Evolutionary conservation across 257 asterid genomes (phyloP).

Genomic region (Lavandula angustifolia): DNA sequence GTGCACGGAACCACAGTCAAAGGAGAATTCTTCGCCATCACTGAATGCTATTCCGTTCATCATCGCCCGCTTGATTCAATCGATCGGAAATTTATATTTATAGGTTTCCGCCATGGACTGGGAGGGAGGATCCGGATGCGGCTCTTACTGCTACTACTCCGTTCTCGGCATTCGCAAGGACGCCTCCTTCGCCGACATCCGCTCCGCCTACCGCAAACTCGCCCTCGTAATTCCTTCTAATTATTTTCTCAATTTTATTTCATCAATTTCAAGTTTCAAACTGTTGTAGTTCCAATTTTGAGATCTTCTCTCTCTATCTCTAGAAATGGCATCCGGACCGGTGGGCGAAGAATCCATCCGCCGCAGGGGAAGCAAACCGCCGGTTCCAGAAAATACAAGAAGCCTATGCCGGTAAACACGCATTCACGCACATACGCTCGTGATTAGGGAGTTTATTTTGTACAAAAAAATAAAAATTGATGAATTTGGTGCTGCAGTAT

Average conservation of each 20-base stretch:
- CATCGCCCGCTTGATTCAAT: slow-evolving; percentile 2
- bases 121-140: slow-evolving; percentile 57
- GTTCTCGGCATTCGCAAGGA: slow-evolving; percentile 77
- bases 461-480: slow-evolving; percentile 17
- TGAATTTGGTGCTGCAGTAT: slow-evolving; percentile 47
- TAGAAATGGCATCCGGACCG: slow-evolving; percentile 86
- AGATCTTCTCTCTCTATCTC: neutral
- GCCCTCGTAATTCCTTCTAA: slow-evolving; percentile 51
- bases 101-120: slow-evolving; percentile 47
- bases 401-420: slow-evolving; percentile 62
- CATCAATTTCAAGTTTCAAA: neutral
- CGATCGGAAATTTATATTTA: slow-evolving; percentile 11
- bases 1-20: neutral
- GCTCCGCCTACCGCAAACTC: slow-evolving; percentile 86
- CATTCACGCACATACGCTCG: neutral
- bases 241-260: neutral
- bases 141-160: slow-evolving; percentile 65
- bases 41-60: neutral
- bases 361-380: slow-evolving; percentile 70
- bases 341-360: slow-evolving; percentile 68
- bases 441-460: neutral
- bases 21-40: slow-evolving; percentile 23
- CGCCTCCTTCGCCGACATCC: slow-evolving; percentile 78
- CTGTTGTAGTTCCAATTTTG: neutral
- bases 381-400: slow-evolving; percentile 77